These are phyloP conservation scores for Erysimum cheiranthoides DNA, from an alignment of 345 rosid genomes.

Conservation along the genomic window DNA sequence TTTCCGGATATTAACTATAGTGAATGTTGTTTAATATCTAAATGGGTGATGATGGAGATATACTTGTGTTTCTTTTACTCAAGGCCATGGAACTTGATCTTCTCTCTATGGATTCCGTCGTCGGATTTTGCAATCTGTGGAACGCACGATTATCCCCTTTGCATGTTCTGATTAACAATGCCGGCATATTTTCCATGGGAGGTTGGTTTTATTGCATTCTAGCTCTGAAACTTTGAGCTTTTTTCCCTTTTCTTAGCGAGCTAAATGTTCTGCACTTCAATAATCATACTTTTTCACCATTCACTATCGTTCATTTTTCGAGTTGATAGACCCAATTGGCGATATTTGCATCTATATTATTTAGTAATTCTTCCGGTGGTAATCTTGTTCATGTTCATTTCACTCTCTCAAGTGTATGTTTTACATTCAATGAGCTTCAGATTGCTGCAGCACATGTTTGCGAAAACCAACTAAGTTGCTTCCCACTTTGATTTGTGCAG, in stretches of 20 bases:
- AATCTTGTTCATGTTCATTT: background rate
- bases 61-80: conserved; percentile 5
- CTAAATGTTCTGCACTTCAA: background rate
- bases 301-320: background rate
- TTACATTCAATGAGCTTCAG: background rate
- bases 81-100: conserved; percentile 97
- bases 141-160: conserved; percentile 67
- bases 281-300: background rate
- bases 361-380: background rate
- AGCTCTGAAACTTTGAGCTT: conserved; percentile 10
- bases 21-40: background rate
- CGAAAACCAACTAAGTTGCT: conserved; percentile 21
- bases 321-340: background rate
- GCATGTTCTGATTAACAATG: conserved; percentile 88
- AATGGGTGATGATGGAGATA: conserved; percentile 34
- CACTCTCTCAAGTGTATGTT: background rate
- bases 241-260: background rate
- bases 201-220: conserved; percentile 54
- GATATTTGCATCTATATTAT: background rate
- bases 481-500: conserved; percentile 46
- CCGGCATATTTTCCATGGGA: conserved; percentile 94
- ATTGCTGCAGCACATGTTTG: conserved; percentile 7
- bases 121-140: conserved; percentile 70
- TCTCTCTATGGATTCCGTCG: conserved; percentile 85
- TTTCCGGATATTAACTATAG: background rate